Evolutionary conservation across 495 filamentous ascomycete genomes (phyloP), one percentile per base, ranked within the genome.

Genomic region (Podospora pseudoanserina): DNA sequence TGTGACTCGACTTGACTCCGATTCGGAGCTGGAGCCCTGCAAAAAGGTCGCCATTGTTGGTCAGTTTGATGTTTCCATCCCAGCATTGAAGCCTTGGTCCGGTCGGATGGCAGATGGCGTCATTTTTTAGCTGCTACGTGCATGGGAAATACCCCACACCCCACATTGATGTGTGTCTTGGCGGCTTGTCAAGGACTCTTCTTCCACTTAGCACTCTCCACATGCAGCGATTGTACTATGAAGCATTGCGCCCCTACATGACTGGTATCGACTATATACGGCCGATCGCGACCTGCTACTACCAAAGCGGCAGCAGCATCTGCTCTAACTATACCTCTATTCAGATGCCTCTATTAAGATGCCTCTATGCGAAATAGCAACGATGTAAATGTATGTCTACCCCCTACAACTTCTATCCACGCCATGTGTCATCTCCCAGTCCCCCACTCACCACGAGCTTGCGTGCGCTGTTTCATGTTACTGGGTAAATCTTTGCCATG

Each of bases 401-500:
- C 59, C 59, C 26, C 59, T 26, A 27, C 0, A 2, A 61, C 26
- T 61, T 16, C 30, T 30, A 30, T 32, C 59, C 59, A 32, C 59
- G 59, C 59, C 13, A 34, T 61, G 59, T 61, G 59, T 61, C 59
- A 61, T 61, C 23, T 9, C 26, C 6, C n/a, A n/a, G 3, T 20
- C n/a, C 19, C 56, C 56, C 19, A 26, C n/a, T 9, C 5, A 32
- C 7, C 28, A 32, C 59, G 59, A 7, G 20, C 6, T 28, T 19
- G 23, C 60, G 11, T 20, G 23, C 20, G 30, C 4, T 68, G 39
- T 49, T 11, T 49, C 39, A 80, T 20, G 63, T 74, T 28, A 79
- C 77, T 18, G 81, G 77, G 61, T 79, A 83, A 39, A 82, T 64
- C 69, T 81, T 81, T 27, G 78, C 73, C 79, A 83, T 81, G 57